A percentile compares a stretch with the other conserved stretches of the same genome.
These are phyloP conservation scores for Rhodotorula sp. DNA, from an alignment of 1,284 basidiomycete species.

Conservation along the genomic window DNA sequence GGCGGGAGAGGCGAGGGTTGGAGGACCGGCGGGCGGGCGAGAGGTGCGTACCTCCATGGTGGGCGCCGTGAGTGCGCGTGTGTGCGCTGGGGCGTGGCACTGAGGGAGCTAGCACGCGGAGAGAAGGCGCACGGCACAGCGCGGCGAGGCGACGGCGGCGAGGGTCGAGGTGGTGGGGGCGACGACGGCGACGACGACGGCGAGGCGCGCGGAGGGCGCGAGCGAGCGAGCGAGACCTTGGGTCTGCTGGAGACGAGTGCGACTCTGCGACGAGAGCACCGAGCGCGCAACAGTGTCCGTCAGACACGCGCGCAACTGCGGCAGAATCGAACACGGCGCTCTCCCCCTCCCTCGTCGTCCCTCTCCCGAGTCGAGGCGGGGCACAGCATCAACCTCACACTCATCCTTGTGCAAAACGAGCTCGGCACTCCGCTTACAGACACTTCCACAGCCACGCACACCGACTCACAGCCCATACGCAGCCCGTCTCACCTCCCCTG, in stretches of 20 bases:
- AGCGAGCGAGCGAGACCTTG: constrained; percentile 12
- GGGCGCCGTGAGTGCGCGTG: neutral
- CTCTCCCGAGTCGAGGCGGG: too few relatives aligned
- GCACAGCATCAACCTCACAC: too few relatives aligned
- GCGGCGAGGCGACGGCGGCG: neutral
- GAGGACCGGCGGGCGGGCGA: neutral
- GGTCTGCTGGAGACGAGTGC: neutral
- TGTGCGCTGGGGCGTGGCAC: neutral
- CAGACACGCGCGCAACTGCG: too few relatives aligned
- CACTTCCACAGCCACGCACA: too few relatives aligned
- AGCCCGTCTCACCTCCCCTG: neutral
- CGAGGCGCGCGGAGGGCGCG: neutral
- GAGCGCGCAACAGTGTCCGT: neutral
- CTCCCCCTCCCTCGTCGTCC: too few relatives aligned
- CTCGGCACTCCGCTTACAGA: too few relatives aligned
- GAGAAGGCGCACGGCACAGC: too few relatives aligned
- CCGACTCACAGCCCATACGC: too few relatives aligned
- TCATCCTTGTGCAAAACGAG: too few relatives aligned
- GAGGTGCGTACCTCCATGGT: constrained; percentile 3
- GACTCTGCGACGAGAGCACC: constrained; percentile 3
- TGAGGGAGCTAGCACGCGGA: neutral
- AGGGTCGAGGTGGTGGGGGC: neutral
- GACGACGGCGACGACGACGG: neutral
- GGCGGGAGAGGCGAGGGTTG: neutral
- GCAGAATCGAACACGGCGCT: too few relatives aligned